phyloP scores from a whole-genome alignment of 1,284 basidiomycete species.

The Sphagnurus paluster region DNA sequence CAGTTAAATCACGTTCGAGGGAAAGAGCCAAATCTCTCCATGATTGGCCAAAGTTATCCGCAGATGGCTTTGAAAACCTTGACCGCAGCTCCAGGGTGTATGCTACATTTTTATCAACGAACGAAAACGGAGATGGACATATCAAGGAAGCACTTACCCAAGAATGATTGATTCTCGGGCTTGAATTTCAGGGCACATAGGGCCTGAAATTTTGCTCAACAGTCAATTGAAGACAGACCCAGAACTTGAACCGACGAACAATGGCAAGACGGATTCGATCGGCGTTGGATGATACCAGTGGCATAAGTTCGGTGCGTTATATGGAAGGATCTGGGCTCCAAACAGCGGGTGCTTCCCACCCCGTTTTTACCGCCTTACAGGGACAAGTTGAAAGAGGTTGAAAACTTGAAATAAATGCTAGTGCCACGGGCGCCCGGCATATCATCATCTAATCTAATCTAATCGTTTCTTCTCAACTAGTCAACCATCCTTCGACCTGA shows the following conservation, averaged over 20 bases:
- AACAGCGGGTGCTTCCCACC: too few relatives aligned
- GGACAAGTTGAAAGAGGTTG: too few relatives aligned
- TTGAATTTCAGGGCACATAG: conserved; percentile 42
- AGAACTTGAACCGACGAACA: conserved; percentile 20
- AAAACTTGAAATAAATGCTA: too few relatives aligned
- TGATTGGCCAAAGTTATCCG: conserved; percentile 25
- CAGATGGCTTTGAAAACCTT: conserved; percentile 33
- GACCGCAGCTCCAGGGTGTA: conserved; percentile 45
- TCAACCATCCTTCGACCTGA: too few relatives aligned
- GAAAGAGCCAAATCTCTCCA: conserved; percentile 48
- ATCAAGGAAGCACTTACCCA: conserved; percentile 32
- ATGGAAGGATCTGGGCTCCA: too few relatives aligned
- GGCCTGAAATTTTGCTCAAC: conserved; percentile 31
- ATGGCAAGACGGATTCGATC: conserved; percentile 32
- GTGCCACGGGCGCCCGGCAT: too few relatives aligned
- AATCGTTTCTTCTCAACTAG: too few relatives aligned
- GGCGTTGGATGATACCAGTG: conserved; percentile 17
- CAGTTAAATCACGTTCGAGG: conserved; percentile 41
- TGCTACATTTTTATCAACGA: conserved; percentile 34
- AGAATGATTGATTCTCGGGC: conserved; percentile 39
- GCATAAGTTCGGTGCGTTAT: too few relatives aligned
- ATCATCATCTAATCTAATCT: too few relatives aligned
- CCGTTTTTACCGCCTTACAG: too few relatives aligned
- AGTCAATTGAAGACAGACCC: background rate
- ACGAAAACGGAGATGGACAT: background rate